Conservation (phyloP, 495 filamentous ascomycete genomes). For the Penicillium dipodomyicola region DNA sequence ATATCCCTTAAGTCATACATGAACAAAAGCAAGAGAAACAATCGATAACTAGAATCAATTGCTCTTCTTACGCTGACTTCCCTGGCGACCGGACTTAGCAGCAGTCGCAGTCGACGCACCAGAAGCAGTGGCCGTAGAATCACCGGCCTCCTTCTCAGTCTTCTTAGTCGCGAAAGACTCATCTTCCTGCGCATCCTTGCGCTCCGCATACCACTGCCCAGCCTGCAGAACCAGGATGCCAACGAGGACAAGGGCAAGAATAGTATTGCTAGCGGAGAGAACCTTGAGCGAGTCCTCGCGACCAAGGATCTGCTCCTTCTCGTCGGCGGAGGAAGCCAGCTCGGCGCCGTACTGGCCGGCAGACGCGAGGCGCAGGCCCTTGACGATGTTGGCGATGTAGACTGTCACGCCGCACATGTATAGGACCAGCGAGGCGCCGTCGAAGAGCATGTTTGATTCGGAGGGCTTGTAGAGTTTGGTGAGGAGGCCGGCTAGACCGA, state of each 20-base stretch:
- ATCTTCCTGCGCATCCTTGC: slow-evolving; percentile 81
- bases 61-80: slow-evolving; percentile 29
- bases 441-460: slow-evolving; percentile 94
- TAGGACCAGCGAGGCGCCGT: slow-evolving; percentile 84
- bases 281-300: slow-evolving; percentile 87
- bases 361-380: slow-evolving; percentile 78
- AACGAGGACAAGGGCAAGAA: slow-evolving; percentile 83
- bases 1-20: not conserved
- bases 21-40: slow-evolving; percentile 1
- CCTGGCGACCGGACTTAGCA: slow-evolving; percentile 22
- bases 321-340: slow-evolving; percentile 31
- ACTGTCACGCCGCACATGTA: slow-evolving; percentile 90
- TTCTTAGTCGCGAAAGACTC: slow-evolving; percentile 54
- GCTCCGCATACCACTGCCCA: slow-evolving; percentile 97
- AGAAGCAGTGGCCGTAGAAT: slow-evolving; percentile 13
- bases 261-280: slow-evolving; percentile 92
- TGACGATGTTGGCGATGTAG: slow-evolving; percentile 92
- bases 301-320: slow-evolving; percentile 51
- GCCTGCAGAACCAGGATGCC: slow-evolving; percentile 92
- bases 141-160: slow-evolving; percentile 38
- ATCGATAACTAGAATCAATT: slow-evolving; percentile 12
- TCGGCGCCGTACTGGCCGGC: slow-evolving; percentile 52
- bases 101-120: slow-evolving; percentile 11
- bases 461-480: slow-evolving; percentile 87
- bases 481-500: slow-evolving; percentile 86